These are phyloP conservation scores for Boeremia lycopersici DNA, from an alignment of 2,329 filamentous ascomycete genomes.

Conservation along the genomic window DNA sequence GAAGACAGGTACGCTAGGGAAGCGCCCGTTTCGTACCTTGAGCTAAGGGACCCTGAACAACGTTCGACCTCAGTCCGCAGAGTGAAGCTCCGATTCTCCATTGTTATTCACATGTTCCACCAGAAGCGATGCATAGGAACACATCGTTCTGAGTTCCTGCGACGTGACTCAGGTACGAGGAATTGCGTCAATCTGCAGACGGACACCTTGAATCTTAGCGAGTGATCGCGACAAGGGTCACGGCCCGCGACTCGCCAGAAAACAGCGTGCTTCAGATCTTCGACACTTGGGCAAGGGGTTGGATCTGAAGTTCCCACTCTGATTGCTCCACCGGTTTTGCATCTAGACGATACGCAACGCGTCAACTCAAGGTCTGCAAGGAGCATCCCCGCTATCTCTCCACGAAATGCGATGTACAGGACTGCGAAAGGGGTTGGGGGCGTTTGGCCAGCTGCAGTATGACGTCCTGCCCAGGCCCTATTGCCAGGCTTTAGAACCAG, in stretches of 20 bases:
- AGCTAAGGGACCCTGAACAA: constrained; percentile 4
- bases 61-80: neutral
- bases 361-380: constrained; percentile 7
- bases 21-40: constrained; percentile 13
- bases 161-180: constrained; percentile 3
- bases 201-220: constrained; percentile 15
- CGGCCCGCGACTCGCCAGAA: constrained; percentile 5
- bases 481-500: constrained; percentile 27
- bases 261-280: constrained; percentile 11
- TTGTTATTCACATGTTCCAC: neutral
- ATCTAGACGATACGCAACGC: constrained; percentile 5
- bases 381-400: constrained; percentile 8
- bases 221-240: constrained; percentile 21
- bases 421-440: constrained; percentile 24
- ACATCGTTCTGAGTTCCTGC: neutral
- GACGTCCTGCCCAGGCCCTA: constrained; percentile 29
- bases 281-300: constrained; percentile 10
- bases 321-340: constrained; percentile 2
- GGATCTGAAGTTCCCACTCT: constrained; percentile 4
- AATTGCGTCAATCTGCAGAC: constrained; percentile 24
- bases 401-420: neutral
- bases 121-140: neutral
- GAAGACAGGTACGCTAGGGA: constrained; percentile 13
- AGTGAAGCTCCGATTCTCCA: neutral
- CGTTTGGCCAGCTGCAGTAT: constrained; percentile 23